These are phyloP conservation scores for Lachancea mirantina DNA, from an alignment of 805 yeast genomes.

Conservation along the genomic window DNA sequence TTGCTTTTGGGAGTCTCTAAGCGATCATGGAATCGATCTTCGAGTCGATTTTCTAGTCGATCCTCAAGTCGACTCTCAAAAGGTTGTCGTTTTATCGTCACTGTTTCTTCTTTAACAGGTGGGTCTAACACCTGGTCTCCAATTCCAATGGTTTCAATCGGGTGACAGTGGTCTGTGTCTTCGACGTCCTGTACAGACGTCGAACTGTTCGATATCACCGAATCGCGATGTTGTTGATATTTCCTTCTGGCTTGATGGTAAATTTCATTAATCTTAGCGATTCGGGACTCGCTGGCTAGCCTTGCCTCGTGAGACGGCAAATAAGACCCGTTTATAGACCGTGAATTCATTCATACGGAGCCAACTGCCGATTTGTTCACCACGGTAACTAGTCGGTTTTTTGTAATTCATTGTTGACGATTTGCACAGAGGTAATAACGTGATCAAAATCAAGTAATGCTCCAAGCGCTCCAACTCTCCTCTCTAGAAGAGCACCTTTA, in stretches of 20 bases:
- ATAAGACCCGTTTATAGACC: constrained; percentile 6
- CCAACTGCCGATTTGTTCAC: too few species aligned
- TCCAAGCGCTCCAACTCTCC: too few species aligned
- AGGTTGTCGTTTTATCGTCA: constrained; percentile 11
- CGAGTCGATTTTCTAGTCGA: background rate
- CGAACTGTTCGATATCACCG: constrained; percentile 19
- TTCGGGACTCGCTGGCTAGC: constrained; percentile 19
- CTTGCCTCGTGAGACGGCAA: constrained; percentile 16
- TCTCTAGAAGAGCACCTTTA: too few species aligned
- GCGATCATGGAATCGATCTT: too few species aligned
- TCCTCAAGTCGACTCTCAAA: constrained; percentile 8
- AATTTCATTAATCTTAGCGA: constrained; percentile 20
- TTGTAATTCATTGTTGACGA: too few species aligned
- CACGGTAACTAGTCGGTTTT: too few species aligned
- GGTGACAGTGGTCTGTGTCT: constrained; percentile 4
- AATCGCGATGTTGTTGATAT: constrained; percentile 12
- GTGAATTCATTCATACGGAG: constrained; percentile 13
- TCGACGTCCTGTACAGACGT: constrained; percentile 5
- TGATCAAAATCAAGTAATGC: too few species aligned
- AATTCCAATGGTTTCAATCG: constrained; percentile 1
- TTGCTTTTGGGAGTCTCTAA: constrained; percentile 1
- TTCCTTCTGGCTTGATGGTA: constrained; percentile 14
- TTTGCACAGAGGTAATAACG: too few species aligned
- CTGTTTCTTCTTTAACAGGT: constrained; percentile 1
- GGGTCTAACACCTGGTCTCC: background rate